phyloP scores from a whole-genome alignment of 2,329 filamentous ascomycete genomes.

The Alternaria hordeiaustralica region DNA sequence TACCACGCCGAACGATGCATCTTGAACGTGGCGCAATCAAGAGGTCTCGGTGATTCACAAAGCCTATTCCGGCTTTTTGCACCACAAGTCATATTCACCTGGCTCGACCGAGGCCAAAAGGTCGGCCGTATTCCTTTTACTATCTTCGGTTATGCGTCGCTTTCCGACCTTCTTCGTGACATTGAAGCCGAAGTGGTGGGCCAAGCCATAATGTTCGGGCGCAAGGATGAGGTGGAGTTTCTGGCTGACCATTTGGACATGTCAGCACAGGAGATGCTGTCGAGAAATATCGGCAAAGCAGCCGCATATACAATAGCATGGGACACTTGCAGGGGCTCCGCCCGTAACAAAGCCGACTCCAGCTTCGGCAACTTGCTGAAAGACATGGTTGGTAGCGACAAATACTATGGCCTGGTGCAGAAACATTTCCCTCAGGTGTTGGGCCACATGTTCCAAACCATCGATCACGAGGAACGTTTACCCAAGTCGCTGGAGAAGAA shows the following conservation, averaged over 20 bases:
- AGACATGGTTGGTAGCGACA: constrained; percentile 70
- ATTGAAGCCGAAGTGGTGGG: constrained; percentile 80
- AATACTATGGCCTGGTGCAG: constrained; percentile 68
- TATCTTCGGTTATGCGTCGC: constrained; percentile 79
- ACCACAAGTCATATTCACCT: constrained; percentile 88
- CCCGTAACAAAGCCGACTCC: constrained; percentile 50
- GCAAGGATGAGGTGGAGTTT: constrained; percentile 66
- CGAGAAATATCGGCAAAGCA: constrained; percentile 74
- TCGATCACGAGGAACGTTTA: constrained; percentile 51
- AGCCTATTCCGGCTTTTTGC: constrained; percentile 84
- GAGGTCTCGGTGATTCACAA: constrained; percentile 70
- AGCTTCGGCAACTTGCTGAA: constrained; percentile 72
- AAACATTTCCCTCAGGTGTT: constrained; percentile 78
- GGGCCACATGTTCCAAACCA: constrained; percentile 74
- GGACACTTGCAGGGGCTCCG: constrained; percentile 63
- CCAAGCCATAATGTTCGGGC: constrained; percentile 81
- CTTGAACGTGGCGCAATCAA: constrained; percentile 66
- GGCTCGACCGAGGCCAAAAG: constrained; percentile 72
- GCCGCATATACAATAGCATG: constrained; percentile 85
- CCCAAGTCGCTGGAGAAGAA: constrained; percentile 63
- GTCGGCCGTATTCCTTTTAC: constrained; percentile 72
- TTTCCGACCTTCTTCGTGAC: constrained; percentile 72
- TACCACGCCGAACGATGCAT: constrained; percentile 78
- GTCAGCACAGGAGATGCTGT: constrained; percentile 50
- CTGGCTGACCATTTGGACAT: constrained; percentile 60